A percentile compares a stretch with the other conserved stretches of the same genome.
phyloP scores from a whole-genome alignment of 345 rosid genomes.

The Eucalyptus lansdowneana region DNA sequence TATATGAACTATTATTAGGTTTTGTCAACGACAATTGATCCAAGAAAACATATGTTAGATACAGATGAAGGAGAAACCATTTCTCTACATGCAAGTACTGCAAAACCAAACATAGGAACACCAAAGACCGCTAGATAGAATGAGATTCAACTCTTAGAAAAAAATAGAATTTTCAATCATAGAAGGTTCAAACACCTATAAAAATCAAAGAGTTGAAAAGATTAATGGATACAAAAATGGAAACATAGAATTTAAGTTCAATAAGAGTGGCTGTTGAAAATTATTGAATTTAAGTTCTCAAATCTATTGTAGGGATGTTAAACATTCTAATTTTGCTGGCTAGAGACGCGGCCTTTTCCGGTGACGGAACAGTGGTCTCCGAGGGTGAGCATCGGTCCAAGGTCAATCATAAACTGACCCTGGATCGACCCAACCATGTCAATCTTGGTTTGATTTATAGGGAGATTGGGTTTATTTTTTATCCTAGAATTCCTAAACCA shows the following conservation, averaged over 20 bases:
- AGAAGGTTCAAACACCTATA: background rate
- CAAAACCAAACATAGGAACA: background rate
- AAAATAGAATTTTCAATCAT: background rate
- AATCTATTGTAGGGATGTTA: no score
- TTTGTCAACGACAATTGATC: background rate
- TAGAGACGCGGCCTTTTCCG: no score
- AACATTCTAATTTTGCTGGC: no score
- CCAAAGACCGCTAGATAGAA: background rate
- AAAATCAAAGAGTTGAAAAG: background rate
- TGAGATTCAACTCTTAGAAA: background rate
- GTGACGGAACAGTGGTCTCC: no score
- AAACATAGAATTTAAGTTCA: background rate
- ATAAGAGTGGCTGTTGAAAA: no score
- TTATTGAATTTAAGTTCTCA: no score
- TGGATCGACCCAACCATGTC: no score
- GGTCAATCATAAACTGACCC: no score
- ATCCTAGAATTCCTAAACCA: no score
- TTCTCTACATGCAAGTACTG: background rate
- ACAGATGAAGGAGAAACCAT: background rate
- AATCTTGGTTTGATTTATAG: no score
- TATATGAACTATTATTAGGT: background rate
- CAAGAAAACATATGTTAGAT: background rate
- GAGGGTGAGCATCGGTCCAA: no score
- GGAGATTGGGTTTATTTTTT: rapidly evolving
- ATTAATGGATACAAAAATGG: background rate